These are phyloP conservation scores for Triadica sebifera DNA, from an alignment of 345 rosid genomes.

Conservation along the genomic window DNA sequence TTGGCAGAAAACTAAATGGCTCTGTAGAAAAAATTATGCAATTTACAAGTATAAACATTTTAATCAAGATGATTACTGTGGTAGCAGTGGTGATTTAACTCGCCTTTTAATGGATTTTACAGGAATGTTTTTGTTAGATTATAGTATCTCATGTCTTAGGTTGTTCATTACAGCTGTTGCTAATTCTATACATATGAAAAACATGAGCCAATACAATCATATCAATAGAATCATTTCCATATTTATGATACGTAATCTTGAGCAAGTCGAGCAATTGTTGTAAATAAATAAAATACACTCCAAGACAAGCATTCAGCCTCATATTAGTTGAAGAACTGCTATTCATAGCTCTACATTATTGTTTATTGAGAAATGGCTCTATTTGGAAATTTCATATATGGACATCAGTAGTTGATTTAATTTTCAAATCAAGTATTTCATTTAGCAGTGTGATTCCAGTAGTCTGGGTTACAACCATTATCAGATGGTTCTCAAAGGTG, in stretches of 20 bases:
- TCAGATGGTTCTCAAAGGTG: background rate
- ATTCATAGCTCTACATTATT: background rate
- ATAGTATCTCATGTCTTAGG: background rate
- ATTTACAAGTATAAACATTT: background rate
- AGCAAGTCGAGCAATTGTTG: too few species aligned
- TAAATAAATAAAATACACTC: too few species aligned
- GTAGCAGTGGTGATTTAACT: too few species aligned
- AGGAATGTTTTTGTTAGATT: background rate
- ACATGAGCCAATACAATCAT: too few species aligned
- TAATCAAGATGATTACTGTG: background rate
- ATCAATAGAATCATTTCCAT: too few species aligned
- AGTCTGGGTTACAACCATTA: background rate
- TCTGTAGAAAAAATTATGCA: background rate
- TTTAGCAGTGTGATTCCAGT: background rate
- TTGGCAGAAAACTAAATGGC: background rate
- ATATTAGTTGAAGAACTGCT: background rate
- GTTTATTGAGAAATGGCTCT: background rate
- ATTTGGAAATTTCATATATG: too few species aligned
- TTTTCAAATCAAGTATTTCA: background rate
- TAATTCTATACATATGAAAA: too few species aligned
- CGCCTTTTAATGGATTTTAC: too few species aligned
- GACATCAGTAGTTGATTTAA: background rate
- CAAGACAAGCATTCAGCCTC: background rate
- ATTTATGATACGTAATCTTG: too few species aligned
- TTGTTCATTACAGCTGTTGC: too few species aligned